Percentiles rank a stretch among this genome's conserved stretches.
Conservation (phyloP, 2,329 filamentous ascomycete species). For the Fusarium siculi region DNA sequence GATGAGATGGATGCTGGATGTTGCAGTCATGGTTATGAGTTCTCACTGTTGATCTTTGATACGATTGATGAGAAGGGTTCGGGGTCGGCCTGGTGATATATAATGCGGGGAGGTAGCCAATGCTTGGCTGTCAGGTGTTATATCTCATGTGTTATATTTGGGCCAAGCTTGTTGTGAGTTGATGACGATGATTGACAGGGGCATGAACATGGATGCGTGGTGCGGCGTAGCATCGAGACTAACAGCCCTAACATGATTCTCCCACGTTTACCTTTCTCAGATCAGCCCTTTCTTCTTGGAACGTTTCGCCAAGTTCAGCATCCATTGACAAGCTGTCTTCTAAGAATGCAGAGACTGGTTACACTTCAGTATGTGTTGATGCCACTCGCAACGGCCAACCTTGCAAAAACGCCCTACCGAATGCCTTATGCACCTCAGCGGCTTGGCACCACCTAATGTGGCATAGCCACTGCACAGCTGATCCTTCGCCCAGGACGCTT, state of each 20-base stretch:
- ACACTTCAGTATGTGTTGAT: no score
- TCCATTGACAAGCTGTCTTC: fast-evolving
- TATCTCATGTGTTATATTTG: not conserved
- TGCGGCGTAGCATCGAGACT: not conserved
- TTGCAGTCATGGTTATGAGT: not conserved
- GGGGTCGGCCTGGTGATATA: not conserved
- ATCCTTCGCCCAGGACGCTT: not conserved
- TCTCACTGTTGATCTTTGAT: not conserved
- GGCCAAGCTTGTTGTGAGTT: not conserved
- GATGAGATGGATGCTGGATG: not conserved
- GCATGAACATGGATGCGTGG: not conserved
- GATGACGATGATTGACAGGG: not conserved
- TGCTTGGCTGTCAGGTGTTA: not conserved
- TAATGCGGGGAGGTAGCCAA: not conserved
- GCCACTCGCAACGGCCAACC: not conserved
- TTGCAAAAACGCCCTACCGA: not conserved
- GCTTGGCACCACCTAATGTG: not conserved
- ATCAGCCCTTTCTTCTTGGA: not conserved
- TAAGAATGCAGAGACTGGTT: fast-evolving
- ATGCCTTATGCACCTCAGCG: not conserved
- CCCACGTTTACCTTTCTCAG: no score
- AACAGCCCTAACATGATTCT: not conserved
- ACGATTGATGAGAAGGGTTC: no score
- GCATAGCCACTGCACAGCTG: not conserved
- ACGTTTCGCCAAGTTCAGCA: not conserved